phyloP scores from a whole-genome alignment of 495 filamentous ascomycete species.

The Talaromyces trachyspermus region DNA sequence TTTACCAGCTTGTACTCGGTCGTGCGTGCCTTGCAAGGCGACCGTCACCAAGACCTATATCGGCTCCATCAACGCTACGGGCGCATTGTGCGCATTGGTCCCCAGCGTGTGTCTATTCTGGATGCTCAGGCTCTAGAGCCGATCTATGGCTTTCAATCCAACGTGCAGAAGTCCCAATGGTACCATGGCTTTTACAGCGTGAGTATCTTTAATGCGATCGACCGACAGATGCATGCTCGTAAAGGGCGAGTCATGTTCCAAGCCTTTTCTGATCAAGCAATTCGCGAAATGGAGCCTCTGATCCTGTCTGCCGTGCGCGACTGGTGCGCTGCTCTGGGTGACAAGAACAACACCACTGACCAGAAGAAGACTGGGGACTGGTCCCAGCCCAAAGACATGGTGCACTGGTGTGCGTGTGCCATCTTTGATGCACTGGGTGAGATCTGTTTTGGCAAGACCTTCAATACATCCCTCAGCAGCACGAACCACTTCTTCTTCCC shows the following conservation, averaged over 20 bases:
- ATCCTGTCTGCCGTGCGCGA: slow-evolving; percentile 1
- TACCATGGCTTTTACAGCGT: too few species aligned
- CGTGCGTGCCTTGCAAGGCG: slow-evolving; percentile 51
- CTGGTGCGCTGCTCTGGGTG: neutral
- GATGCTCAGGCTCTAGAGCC: slow-evolving; percentile 11
- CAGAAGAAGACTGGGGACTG: neutral
- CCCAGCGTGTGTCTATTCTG: too few species aligned
- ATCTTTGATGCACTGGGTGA: slow-evolving; percentile 66
- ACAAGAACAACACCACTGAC: neutral
- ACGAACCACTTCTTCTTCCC: slow-evolving; percentile 47
- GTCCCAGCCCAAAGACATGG: slow-evolving; percentile 31
- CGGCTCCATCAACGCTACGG: slow-evolving; percentile 52
- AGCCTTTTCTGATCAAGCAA: slow-evolving; percentile 27
- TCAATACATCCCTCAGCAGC: slow-evolving; percentile 52
- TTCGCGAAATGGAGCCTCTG: slow-evolving; percentile 23
- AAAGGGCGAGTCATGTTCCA: slow-evolving; percentile 30
- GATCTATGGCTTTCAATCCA: slow-evolving; percentile 26
- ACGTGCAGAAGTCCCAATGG: slow-evolving; percentile 26
- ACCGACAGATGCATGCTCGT: slow-evolving; percentile 29
- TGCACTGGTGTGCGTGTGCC: slow-evolving; percentile 55
- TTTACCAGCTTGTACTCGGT: slow-evolving; percentile 45
- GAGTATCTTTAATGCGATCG: slow-evolving; percentile 23
- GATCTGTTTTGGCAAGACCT: slow-evolving; percentile 59
- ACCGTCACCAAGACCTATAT: slow-evolving; percentile 53
- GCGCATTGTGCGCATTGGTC: too few species aligned